Evolutionary conservation across 2,329 filamentous ascomycete genomes (phyloP), one percentile per base, ranked within the genome.

Genomic region (Aspergillus niger): DNA sequence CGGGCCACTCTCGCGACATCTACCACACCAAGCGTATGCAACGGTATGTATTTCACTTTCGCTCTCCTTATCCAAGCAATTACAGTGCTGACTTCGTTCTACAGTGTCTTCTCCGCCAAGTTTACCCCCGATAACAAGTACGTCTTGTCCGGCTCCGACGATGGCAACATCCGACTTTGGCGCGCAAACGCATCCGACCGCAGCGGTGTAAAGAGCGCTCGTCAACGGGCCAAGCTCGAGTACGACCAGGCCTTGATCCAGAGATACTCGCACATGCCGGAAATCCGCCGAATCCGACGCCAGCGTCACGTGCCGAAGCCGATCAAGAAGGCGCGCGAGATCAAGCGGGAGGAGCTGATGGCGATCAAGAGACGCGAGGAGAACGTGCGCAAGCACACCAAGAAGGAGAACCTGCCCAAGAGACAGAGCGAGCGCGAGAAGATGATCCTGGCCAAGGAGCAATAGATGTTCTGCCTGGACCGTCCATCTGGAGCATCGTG

Each of bases 11-110:
- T 13, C 85, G 93, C 68, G 95, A 99, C 72, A 88, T 97, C 52
- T 99, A 98, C 79, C 93, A 98, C 81, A 98, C 95, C 17, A 96
- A 97, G 79, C 88, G 95, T 65, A 97, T 97, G 94, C 94, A 98
- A 81, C 86, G 77, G 77, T 79, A 74, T 65, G 74, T 66, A 22
- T 20, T 4, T 36, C 20, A 36, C 11, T 13, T 36, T 2, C 5
- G 39, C 47, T 20, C 6, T 17, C 8, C 5, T 44, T 17, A 15
- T 50, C 24, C 41, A 36, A 11, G 49, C 44, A 36, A 36, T 10
- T 39, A 51, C 59, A 38, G 30, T 63, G 57, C 59, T 62, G 60
- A 61, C 63, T 67, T 52, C 26, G 17, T 55, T 43, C 8, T 61
- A 61, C 58, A 79, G 94, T 68, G 92, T 97, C 58, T 96, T 96